phyloP scores from a whole-genome alignment of 2,329 filamentous ascomycete species.

The Calonectria pseudoreteaudii region DNA sequence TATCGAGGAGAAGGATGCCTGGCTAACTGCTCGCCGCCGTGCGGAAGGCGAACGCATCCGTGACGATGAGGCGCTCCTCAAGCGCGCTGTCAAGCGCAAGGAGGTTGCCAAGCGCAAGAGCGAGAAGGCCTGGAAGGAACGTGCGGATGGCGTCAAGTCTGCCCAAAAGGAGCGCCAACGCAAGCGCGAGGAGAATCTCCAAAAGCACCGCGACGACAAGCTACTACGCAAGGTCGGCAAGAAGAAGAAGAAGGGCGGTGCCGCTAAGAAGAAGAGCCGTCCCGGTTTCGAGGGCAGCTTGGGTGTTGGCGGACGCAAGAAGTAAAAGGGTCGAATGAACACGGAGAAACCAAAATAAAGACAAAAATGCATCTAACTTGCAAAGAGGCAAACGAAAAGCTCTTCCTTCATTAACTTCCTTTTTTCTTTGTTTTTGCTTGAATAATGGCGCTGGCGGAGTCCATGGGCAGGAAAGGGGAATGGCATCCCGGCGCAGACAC shows the following conservation, averaged over 20 bases:
- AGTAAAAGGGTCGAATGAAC: conserved; percentile 45
- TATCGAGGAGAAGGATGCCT: conserved; percentile 92
- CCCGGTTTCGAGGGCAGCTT: conserved; percentile 80
- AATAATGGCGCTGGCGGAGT: conserved; percentile 42
- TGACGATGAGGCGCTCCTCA: conserved; percentile 87
- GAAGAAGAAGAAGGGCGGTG: conserved; percentile 54
- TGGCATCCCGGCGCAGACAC: conserved; percentile 22
- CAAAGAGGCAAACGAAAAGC: conserved; percentile 22
- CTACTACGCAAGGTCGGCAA: conserved; percentile 67
- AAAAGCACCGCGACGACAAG: conserved; percentile 81
- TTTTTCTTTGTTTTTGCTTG: conserved; percentile 31
- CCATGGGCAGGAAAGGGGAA: conserved; percentile 31
- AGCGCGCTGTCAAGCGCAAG: conserved; percentile 95
- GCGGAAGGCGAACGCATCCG: conserved; percentile 90
- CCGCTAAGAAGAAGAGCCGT: conserved; percentile 59
- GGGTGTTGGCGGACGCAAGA: conserved; percentile 64
- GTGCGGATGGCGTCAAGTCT: conserved; percentile 78
- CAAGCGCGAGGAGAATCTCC: conserved; percentile 84
- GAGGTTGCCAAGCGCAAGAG: conserved; percentile 91
- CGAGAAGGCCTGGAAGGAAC: conserved; percentile 86
- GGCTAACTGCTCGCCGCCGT: conserved; percentile 90
- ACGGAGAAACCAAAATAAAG: conserved; percentile 11
- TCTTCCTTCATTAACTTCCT: conserved; percentile 23
- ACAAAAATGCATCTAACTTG: conserved; percentile 1
- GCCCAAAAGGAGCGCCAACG: conserved; percentile 82